Base-by-base conservation (phyloP, 768 basidiomycete species). In the Termitomyces sp. region DNA sequence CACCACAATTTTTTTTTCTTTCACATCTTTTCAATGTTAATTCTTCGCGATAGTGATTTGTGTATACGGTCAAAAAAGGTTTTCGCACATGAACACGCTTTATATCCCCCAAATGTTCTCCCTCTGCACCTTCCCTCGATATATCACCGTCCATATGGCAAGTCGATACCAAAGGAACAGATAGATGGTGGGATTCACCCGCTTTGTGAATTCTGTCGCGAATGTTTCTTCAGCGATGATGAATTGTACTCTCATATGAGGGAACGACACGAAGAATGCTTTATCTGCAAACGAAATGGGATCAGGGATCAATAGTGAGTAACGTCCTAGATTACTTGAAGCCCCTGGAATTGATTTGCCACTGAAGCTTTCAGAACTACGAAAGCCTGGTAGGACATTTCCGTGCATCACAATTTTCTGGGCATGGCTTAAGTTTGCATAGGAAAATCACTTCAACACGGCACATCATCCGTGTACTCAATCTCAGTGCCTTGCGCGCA, bases 171-270 rank as follows among this genome's bases (percentile, higher is more conserved):
- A 14, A 80, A 79, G 58, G 86, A 89, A 5, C 79, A 81, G 51
- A 72, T 86, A 12, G 89, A 90, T 57, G 86, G 89, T 12, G 89
- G 87, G 2, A 68, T 84, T 1, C 91, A 94, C 63, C 91, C 92
- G 0, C 64, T 90, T 2, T 95, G 93, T 70, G 84, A 85, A 65
- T 98, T 98, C 70, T 97, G 95, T 65, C 84, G 83, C n/a, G 89
- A 93, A 64, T 95, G 91, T 65, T 95, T 90, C 79, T 97, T 95
- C 69, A 77, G 88, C n/a, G 88, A 89, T 55, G 96, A 98, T 67
- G 95, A 95, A 65, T 75, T 98, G n/a, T 97, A 87, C 69, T 76
- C 86, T 24, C 97, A 99, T 71, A 92, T 98, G 88, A 84, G 95
- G 52, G 88, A 95, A 67, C 79, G 78, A 49, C 96, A 99, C 73